A percentile compares a stretch with the other conserved stretches of the same genome.
Evolutionary conservation across 2,329 filamentous ascomycete species (phyloP).

Genomic region (Sclerotinia trifoliorum): DNA sequence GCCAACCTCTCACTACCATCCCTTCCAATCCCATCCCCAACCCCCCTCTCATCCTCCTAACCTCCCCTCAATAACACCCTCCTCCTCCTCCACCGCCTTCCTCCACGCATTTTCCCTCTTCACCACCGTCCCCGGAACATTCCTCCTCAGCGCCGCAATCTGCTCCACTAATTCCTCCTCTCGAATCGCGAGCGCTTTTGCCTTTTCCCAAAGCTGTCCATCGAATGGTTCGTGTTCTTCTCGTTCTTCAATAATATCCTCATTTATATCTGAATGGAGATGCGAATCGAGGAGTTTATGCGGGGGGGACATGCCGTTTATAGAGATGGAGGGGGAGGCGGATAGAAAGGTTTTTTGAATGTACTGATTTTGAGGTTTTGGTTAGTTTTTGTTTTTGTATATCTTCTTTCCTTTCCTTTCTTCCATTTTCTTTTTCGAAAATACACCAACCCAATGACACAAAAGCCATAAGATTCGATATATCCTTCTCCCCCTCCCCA

Average conservation of each 20-base stretch:
- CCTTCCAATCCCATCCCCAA: conserved; percentile 17
- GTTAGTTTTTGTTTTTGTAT: not conserved
- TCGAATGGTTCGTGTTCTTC: conserved; percentile 60
- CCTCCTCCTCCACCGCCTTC: conserved; percentile 31
- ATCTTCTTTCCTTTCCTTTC: too few relatives aligned
- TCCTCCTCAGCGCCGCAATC: conserved; percentile 49
- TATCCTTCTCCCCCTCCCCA: not conserved
- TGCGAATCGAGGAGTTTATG: conserved; percentile 40
- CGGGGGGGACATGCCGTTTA: conserved; percentile 55
- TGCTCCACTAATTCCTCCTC: conserved; percentile 64
- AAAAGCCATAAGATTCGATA: not conserved
- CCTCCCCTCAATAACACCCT: conserved; percentile 27
- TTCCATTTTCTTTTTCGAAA: too few relatives aligned
- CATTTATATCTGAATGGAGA: conserved; percentile 37
- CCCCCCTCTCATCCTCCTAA: conserved; percentile 21
- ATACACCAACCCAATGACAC: not conserved
- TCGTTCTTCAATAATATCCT: conserved; percentile 32
- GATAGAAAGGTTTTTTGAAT: conserved; percentile 59
- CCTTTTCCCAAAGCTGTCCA: conserved; percentile 55
- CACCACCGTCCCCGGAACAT: conserved; percentile 28
- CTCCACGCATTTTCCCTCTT: conserved; percentile 29
- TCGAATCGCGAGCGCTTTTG: conserved; percentile 59
- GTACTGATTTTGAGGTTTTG: conserved; percentile 47
- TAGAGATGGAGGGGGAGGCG: conserved; percentile 58
- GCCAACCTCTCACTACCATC: conserved; percentile 45